These are phyloP conservation scores for Guillardia theta DNA, from an alignment of 78 protist genomes.

Conservation along the genomic window DNA sequence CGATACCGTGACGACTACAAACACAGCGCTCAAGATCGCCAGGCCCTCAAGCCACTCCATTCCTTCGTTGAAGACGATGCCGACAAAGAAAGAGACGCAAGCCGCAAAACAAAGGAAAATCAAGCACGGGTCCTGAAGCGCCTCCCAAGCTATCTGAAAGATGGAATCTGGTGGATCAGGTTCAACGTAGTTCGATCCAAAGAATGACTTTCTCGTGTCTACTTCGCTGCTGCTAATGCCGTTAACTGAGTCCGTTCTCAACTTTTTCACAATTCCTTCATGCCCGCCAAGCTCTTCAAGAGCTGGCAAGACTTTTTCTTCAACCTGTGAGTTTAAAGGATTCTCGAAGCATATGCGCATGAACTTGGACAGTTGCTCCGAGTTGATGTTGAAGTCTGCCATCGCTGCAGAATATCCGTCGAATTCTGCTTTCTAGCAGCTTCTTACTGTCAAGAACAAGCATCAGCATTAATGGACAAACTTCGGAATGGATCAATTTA, in stretches of 20 bases:
- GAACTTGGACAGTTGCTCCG: neutral
- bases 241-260: neutral
- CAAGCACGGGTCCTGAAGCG: neutral
- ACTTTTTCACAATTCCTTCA: neutral
- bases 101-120: neutral
- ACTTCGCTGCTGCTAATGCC: neutral
- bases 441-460: too few relatives aligned
- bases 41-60: slow-evolving; percentile 18
- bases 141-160: slow-evolving; percentile 16
- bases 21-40: neutral
- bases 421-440: too few relatives aligned
- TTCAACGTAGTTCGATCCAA: slow-evolving; percentile 4
- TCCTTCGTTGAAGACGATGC: neutral
- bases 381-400: neutral
- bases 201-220: neutral
- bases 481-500: too few relatives aligned
- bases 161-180: neutral
- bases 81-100: neutral
- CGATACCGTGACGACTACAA: slow-evolving; percentile 36
- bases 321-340: neutral
- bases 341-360: neutral
- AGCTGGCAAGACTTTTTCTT: neutral
- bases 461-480: too few relatives aligned
- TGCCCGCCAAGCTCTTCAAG: neutral
- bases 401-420: too few relatives aligned